Conservation (phyloP, 1,284 basidiomycete species). For the Puccinia coronata region DNA sequence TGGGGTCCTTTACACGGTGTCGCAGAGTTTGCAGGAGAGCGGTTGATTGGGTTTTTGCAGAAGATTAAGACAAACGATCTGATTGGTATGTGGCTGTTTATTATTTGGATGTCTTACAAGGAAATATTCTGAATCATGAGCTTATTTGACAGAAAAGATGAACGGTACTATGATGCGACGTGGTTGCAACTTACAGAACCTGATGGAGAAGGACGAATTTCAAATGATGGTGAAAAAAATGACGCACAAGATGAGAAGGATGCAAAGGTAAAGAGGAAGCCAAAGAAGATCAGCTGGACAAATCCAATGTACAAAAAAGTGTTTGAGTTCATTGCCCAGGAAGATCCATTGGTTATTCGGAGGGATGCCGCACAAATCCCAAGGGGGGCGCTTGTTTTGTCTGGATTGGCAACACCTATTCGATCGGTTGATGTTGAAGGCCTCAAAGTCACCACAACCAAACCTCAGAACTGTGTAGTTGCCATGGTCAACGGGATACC, state of each 20-base stretch:
- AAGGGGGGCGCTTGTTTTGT: neutral
- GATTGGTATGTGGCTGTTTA: slow-evolving; percentile 16
- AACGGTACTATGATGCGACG: neutral
- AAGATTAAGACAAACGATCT: slow-evolving; percentile 22
- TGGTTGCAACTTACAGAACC: neutral
- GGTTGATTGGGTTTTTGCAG: slow-evolving; percentile 33
- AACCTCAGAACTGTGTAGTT: slow-evolving; percentile 15
- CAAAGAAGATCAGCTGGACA: neutral
- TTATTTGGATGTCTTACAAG: neutral
- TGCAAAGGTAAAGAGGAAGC: neutral
- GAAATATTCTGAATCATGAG: neutral
- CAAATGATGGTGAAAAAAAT: slow-evolving; percentile 4
- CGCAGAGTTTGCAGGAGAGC: slow-evolving; percentile 31
- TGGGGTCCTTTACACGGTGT: slow-evolving; percentile 27
- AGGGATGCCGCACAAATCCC: neutral
- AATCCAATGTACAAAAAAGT: neutral
- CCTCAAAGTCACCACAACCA: neutral
- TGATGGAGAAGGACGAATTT: neutral
- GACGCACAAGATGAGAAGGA: neutral
- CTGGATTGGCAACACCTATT: neutral
- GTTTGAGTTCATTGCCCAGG: neutral
- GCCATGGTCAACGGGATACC: neutral
- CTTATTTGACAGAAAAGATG: slow-evolving; percentile 25
- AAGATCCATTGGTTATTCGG: neutral
- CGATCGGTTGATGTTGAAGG: neutral